Percentiles rank a stretch among this genome's conserved stretches.
phyloP scores from a whole-genome alignment of 2,329 filamentous ascomycete species.

The Trichophyton simii region DNA sequence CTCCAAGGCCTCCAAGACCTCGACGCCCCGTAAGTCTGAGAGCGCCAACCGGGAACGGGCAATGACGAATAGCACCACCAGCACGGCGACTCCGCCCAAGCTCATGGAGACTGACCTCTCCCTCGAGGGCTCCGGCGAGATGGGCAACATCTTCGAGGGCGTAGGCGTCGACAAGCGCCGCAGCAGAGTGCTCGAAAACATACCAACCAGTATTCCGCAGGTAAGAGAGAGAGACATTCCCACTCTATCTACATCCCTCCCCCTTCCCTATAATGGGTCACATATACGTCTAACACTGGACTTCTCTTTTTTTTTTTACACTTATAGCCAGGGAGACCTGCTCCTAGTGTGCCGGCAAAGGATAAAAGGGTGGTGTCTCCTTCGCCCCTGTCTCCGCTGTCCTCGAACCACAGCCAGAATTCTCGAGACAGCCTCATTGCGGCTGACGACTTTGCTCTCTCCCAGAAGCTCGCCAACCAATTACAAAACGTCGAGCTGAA shows the following conservation, averaged over 20 bases:
- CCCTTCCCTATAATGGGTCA: not conserved
- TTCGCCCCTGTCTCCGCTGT: slow-evolving; percentile 36
- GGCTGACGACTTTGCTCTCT: slow-evolving; percentile 13
- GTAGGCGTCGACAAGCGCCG: slow-evolving; percentile 27
- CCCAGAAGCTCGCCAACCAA: not conserved
- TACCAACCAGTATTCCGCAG: slow-evolving; percentile 11
- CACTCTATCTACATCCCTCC: not conserved
- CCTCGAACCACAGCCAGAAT: slow-evolving; percentile 41
- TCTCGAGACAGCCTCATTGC: slow-evolving; percentile 40
- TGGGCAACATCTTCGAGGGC: slow-evolving; percentile 42
- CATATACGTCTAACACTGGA: not conserved
- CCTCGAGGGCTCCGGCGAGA: slow-evolving; percentile 32
- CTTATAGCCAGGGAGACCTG: not conserved
- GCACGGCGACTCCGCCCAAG: slow-evolving; percentile 40
- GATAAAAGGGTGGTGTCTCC: slow-evolving; percentile 17
- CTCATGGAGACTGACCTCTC: slow-evolving; percentile 35
- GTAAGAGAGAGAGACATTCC: not conserved
- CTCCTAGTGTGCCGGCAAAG: slow-evolving; percentile 14
- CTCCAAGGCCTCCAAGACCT: slow-evolving; percentile 27
- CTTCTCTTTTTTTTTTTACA: not conserved
- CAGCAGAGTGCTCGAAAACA: slow-evolving; percentile 13
- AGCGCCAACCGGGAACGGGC: slow-evolving; percentile 32
- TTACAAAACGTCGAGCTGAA: not conserved
- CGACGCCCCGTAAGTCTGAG: slow-evolving; percentile 11
- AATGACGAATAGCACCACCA: slow-evolving; percentile 41